Evolutionary conservation across 305 asterid species (phyloP), one percentile per base, ranked within the genome.

Genomic region (Salvia sclarea): DNA sequence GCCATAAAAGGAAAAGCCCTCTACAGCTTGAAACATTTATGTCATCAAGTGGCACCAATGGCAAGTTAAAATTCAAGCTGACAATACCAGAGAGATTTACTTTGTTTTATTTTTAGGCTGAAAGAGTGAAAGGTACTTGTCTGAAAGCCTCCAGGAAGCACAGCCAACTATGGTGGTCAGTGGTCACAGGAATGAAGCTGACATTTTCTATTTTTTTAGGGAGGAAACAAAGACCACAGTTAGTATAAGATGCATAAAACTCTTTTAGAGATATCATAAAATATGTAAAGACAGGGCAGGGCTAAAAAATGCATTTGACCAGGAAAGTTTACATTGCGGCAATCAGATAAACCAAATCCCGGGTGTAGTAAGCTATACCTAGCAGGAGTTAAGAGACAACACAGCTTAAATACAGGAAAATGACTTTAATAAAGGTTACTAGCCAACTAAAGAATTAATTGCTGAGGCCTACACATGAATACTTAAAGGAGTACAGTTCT

Each of bases 91-190:
- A 57, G 58, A 47, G 10, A 57, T 30, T 43, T 13, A 61, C 38
- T 53, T 74, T 66, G 53, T 43, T 68, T 43, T 69, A 59, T 66
- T 49, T 68, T 25, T 40, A 58, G 48, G 48, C n/a, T n/a, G n/a
- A n/a, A n/a, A n/a, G n/a, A n/a, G 40, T 48, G 78, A 73, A 57
- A 71, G 61, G 62, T 61, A 65, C 76, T 58, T 59, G 64, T 59
- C 69, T 50, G 52, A 57, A 38, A 61, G 56, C 73, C 82, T 50
- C 70, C 78, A 58, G 48, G 74, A 65, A 73, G 63, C 71, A 73
- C 76, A 69, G 67, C 76, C 61, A 63, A 63, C 65, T 58, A 14
- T 52, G 72, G 69, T 58, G 11, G 69, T 44, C 56, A 69, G 64
- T 58, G 11, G 69, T 44, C 56, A 69, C 60, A 53, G 58, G 17